Evolutionary conservation across 106 monocot species (phyloP), one percentile per base, ranked within the genome.

Genomic region (Dendrobium chrysotoxum): DNA sequence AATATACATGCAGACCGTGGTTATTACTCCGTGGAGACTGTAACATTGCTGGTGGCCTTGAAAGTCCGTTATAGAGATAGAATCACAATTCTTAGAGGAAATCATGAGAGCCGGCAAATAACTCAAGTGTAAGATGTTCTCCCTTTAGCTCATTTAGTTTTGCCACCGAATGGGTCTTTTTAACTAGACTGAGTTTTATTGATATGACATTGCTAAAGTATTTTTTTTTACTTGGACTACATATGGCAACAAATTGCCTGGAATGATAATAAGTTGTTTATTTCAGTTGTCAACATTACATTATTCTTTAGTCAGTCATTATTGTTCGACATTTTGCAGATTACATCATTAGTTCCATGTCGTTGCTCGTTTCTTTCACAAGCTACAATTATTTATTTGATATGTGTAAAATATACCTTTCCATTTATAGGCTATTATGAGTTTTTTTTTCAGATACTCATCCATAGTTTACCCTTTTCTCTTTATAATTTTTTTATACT

Each of bases 21-120:
- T 45, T 93, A 93, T 77, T 93, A 93, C 79, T 93, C 93, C 0
- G 93, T 93, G 68, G 93, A 93, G 77, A 93, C 93, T 7, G 93
- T 93, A 40, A 86, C 93, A 53, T 83, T 90, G 70, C 76, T 93
- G 18, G 93, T 93, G 58, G 93, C 93, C n/a, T 64, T 93, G 85
- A 93, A 93, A 86, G 93, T 93, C 73, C 90, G 93, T 25, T 93
- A 93, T 65, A 93, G 93, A 81, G 93, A 93, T 65, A 88, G 93
- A 83, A 88, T 93, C 79, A 93, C 93, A 80, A 93, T 93, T 85
- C 81, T 93, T 5, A 90, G 93, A 85, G 93, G 93, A 53, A 93
- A 93, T 70, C 93, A 93, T 80, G 93, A 93, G 85, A 93, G 93
- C 82, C 66, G 93, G 72, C 93, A 93, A 85, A 93, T 93, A 79